These are phyloP conservation scores for Arbutus unedo DNA, from an alignment of 148 eudicot genomes.

Conservation along the genomic window DNA sequence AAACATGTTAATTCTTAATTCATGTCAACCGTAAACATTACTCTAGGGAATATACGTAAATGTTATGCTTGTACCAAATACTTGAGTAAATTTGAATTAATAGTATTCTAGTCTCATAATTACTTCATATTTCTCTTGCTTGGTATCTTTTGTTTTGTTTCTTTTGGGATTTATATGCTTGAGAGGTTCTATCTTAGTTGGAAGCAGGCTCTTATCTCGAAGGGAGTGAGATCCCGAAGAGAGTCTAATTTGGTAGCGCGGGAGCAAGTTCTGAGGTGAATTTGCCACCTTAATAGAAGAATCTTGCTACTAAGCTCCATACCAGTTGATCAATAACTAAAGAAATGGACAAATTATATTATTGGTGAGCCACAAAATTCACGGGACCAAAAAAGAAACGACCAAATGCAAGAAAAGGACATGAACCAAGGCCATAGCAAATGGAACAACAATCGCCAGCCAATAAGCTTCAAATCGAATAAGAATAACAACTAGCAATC, in stretches of 20 bases:
- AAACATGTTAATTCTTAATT: no score
- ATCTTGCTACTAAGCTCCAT: background rate
- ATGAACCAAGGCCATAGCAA: background rate
- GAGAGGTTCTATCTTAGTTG: background rate
- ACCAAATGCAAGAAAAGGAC: background rate
- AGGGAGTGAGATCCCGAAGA: no score
- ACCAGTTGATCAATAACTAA: background rate
- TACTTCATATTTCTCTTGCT: no score
- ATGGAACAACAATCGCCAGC: background rate
- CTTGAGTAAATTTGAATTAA: no score
- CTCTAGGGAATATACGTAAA: no score
- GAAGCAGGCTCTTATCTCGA: background rate
- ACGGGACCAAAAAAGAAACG: background rate
- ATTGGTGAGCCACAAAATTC: background rate
- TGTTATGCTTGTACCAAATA: no score
- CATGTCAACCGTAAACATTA: no score
- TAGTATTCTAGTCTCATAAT: no score
- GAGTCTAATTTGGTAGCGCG: no score
- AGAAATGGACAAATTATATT: background rate
- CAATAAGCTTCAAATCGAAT: background rate
- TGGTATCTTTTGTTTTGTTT: no score
- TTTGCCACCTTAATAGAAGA: background rate
- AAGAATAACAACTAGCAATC: slow-evolving; percentile 4
- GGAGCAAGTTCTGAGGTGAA: background rate
- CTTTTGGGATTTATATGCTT: no score